These are phyloP conservation scores for Prototheca cutis DNA, from an alignment of 163 green algal species.

Conservation along the genomic window DNA sequence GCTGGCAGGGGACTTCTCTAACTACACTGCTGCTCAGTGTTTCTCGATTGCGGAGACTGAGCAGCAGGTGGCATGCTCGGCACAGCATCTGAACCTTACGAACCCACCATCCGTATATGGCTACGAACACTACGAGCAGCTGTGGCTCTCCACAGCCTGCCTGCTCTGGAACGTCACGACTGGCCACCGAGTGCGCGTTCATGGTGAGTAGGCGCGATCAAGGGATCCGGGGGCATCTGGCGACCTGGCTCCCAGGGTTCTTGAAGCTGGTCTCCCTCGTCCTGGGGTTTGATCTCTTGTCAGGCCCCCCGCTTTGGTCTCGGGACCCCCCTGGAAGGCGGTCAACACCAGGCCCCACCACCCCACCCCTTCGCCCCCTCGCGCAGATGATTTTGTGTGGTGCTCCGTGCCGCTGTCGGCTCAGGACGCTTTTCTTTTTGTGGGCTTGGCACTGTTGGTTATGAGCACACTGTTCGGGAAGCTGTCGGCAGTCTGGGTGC, in stretches of 20 bases:
- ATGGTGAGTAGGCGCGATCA: background rate
- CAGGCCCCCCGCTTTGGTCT: no score
- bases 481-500: conserved; percentile 53
- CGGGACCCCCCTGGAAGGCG: no score
- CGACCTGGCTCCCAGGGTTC: background rate
- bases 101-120: conserved; percentile 15
- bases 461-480: conserved; percentile 43
- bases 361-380: background rate
- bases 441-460: conserved; percentile 42
- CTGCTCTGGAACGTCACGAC: conserved; percentile 4
- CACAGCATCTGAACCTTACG: conserved; percentile 23
- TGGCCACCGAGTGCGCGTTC: background rate
- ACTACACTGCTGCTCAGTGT: conserved; percentile 15
- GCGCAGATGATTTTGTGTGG: conserved; percentile 61
- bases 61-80: conserved; percentile 13
- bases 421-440: conserved; percentile 64
- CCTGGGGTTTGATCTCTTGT: no score
- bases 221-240: no score
- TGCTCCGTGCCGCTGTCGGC: conserved; percentile 49
- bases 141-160: conserved; percentile 4
- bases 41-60: background rate
- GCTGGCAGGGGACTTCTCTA: background rate
- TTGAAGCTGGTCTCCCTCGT: no score
- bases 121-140: conserved; percentile 5
- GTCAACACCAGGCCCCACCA: background rate